These are phyloP conservation scores for Aspergillus awamori DNA, from an alignment of 2,329 filamentous ascomycete genomes.

Conservation along the genomic window DNA sequence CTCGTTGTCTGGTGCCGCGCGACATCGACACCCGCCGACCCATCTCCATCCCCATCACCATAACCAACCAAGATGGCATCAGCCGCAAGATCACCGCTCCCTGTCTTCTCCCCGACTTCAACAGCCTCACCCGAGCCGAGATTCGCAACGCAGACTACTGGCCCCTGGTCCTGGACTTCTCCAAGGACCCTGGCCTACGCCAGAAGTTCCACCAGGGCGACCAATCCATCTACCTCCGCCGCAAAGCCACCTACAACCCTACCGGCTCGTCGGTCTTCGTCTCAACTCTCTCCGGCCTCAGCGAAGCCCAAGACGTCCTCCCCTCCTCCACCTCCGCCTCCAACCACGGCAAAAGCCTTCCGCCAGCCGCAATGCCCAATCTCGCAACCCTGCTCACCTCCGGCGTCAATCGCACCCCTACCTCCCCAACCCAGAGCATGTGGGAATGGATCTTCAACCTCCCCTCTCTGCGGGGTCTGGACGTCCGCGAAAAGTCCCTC, in stretches of 20 bases:
- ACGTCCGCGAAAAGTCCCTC: conserved; percentile 68
- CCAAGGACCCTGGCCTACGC: conserved; percentile 62
- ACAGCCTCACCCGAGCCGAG: conserved; percentile 42
- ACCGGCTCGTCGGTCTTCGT: conserved; percentile 65
- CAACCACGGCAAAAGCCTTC: conserved; percentile 29
- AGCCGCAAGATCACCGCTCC: conserved; percentile 51
- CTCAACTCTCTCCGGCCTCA: conserved; percentile 73
- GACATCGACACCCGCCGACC: conserved; percentile 84
- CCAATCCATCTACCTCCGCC: conserved; percentile 74
- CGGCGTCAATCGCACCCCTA: conserved; percentile 26
- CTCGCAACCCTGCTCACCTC: conserved; percentile 27
- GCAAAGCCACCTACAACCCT: conserved; percentile 68
- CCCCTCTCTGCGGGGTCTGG: conserved; percentile 54
- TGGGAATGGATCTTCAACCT: conserved; percentile 77
- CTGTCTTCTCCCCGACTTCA: conserved; percentile 56
- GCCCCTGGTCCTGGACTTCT: conserved; percentile 78
- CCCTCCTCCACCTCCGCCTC: conserved; percentile 31
- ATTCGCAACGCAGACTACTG: conserved; percentile 66
- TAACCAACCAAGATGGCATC: conserved; percentile 58
- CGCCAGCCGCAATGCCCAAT: conserved; percentile 28
- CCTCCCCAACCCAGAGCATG: conserved; percentile 46
- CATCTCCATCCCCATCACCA: conserved; percentile 70
- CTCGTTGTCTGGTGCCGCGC: conserved; percentile 82
- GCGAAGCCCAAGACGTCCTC: conserved; percentile 56
- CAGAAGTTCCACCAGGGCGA: conserved; percentile 64